These are phyloP conservation scores for Claviceps maximensis DNA, from an alignment of 2,329 filamentous ascomycete genomes.

Conservation along the genomic window DNA sequence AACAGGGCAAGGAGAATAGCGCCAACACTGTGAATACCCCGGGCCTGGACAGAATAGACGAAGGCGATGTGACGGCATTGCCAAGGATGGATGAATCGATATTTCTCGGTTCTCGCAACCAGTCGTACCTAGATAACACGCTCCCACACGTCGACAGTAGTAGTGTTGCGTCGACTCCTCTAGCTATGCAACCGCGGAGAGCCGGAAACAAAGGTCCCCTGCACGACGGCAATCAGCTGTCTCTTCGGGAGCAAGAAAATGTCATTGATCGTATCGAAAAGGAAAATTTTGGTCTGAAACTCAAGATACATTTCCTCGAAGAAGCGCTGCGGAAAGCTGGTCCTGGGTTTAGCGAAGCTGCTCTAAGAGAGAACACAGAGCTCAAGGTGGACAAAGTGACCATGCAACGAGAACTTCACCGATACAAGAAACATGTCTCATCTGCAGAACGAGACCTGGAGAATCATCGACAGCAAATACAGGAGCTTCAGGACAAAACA, in stretches of 20 bases:
- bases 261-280: slow-evolving; percentile 95
- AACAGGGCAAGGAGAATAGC: slow-evolving; percentile 48
- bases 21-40: slow-evolving; percentile 53
- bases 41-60: slow-evolving; percentile 50
- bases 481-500: slow-evolving; percentile 69
- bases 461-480: slow-evolving; percentile 65
- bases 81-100: slow-evolving; percentile 62
- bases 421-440: slow-evolving; percentile 72
- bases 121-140: slow-evolving; percentile 54
- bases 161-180: slow-evolving; percentile 71
- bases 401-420: slow-evolving; percentile 74
- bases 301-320: slow-evolving; percentile 95
- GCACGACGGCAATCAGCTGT: slow-evolving; percentile 80
- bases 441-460: slow-evolving; percentile 80
- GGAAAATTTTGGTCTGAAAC: slow-evolving; percentile 92
- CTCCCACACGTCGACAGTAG: slow-evolving; percentile 64
- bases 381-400: slow-evolving; percentile 87
- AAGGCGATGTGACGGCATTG: slow-evolving; percentile 62
- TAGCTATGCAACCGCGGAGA: slow-evolving; percentile 54
- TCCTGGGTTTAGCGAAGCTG: slow-evolving; percentile 77
- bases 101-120: slow-evolving; percentile 51
- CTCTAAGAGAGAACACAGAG: slow-evolving; percentile 88
- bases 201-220: slow-evolving; percentile 53
- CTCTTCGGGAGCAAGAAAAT: slow-evolving; percentile 86
- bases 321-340: slow-evolving; percentile 79